Conservation (phyloP, 1,284 basidiomycete species). For the Rhodotorula sp. region DNA sequence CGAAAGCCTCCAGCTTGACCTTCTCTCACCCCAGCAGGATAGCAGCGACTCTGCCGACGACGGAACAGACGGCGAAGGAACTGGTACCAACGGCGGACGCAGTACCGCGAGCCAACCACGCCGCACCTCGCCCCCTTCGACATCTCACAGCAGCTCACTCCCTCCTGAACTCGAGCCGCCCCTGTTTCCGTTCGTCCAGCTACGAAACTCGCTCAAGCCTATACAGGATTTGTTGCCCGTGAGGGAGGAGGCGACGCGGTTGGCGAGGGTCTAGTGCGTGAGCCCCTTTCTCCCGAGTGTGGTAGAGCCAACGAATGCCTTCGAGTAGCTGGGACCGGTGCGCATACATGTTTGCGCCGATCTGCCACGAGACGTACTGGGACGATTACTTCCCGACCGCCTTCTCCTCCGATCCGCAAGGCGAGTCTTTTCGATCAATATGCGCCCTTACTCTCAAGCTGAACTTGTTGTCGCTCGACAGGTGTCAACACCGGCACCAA, state of each 20-base stretch:
- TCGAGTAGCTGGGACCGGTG: constrained; percentile 1
- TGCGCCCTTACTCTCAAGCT: not conserved
- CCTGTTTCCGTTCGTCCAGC: not conserved
- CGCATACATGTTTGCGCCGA: constrained; percentile 4
- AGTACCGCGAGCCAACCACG: not conserved
- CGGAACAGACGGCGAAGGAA: not conserved
- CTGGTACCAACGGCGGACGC: not conserved
- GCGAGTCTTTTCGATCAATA: not conserved
- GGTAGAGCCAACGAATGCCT: not conserved
- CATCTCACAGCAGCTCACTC: too few species aligned
- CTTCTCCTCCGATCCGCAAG: constrained; percentile 5
- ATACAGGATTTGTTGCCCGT: not conserved
- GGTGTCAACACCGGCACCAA: constrained; percentile 14
- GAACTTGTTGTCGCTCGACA: too few species aligned
- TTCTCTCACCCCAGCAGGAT: not conserved
- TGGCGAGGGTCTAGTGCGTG: not conserved
- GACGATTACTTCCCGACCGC: constrained; percentile 28
- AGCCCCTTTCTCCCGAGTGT: not conserved
- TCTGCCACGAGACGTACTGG: constrained; percentile 11
- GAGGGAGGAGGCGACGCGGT: not conserved
- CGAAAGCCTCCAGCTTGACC: not conserved
- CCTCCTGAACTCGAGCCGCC: not conserved
- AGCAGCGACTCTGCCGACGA: not conserved
- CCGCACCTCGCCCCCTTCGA: not conserved
- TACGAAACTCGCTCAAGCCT: not conserved